These are phyloP conservation scores for Lodderomyces pseudojiufengensis DNA, from an alignment of 1,139 yeast genomes.

Conservation along the genomic window DNA sequence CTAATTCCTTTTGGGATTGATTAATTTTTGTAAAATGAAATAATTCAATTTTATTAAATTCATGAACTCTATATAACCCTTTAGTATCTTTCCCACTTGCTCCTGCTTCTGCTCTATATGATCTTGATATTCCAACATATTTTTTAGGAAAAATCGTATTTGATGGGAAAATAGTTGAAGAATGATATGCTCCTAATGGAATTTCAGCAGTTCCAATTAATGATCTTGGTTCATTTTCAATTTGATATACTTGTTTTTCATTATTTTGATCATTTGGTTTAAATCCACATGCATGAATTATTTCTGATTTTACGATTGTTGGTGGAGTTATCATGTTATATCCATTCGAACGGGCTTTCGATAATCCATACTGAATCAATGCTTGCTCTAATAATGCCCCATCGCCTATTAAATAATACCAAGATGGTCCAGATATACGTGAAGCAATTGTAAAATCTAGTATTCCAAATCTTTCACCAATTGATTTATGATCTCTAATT, in stretches of 20 bases:
- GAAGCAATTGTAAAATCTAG: conserved; percentile 74
- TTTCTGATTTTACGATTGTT: conserved; percentile 72
- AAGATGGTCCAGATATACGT: conserved; percentile 76
- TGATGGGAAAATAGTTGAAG: conserved; percentile 23
- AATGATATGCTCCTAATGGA: conserved; percentile 74
- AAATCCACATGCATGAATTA: conserved; percentile 89
- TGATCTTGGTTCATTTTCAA: conserved; percentile 53
- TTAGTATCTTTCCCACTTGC: conserved; percentile 91
- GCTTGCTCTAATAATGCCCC: conserved; percentile 93
- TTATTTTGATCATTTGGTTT: conserved; percentile 87
- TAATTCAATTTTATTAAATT: conserved; percentile 93
- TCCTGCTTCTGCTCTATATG: conserved; percentile 96
- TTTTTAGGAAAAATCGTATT: conserved; percentile 45
- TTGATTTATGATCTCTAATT: conserved; percentile 57
- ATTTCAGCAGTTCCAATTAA: conserved; percentile 96
- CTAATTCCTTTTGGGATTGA: conserved; percentile 49
- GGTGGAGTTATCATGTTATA: conserved; percentile 80
- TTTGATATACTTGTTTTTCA: conserved; percentile 79
- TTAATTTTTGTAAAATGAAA: conserved; percentile 68
- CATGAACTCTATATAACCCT: conserved; percentile 94
- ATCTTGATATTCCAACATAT: conserved; percentile 79
- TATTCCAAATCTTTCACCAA: conserved; percentile 59
- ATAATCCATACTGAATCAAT: conserved; percentile 70
- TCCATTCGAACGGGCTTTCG: conserved; percentile 62
- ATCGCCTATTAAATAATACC: conserved; percentile 82